Evolutionary conservation across 106 monocot genomes (phyloP).

Genomic region (Platanthera zijinensis): DNA sequence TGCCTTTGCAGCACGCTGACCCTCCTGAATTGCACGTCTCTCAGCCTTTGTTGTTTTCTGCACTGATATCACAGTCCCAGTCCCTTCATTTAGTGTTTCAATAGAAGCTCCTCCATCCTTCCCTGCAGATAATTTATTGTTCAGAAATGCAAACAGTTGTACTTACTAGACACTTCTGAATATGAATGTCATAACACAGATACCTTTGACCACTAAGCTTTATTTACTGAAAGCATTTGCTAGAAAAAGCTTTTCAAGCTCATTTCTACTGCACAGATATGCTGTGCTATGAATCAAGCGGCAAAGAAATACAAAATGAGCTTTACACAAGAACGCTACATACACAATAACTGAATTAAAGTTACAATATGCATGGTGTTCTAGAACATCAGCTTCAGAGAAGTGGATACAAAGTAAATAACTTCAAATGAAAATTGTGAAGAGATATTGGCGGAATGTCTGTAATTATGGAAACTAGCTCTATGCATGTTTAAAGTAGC

Average conservation of each 20-base stretch:
- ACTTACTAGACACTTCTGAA: background rate
- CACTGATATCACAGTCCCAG: constrained; percentile 27
- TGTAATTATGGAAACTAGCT: background rate
- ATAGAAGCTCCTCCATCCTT: constrained; percentile 25
- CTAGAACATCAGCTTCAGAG: background rate
- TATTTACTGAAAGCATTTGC: no score
- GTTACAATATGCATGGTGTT: background rate
- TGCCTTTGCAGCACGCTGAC: constrained; percentile 72
- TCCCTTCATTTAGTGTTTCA: constrained; percentile 34
- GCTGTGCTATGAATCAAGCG: background rate
- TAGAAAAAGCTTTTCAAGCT: no score
- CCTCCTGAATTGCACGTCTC: constrained; percentile 74
- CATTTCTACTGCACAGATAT: no score
- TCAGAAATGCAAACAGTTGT: background rate
- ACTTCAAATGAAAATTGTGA: background rate
- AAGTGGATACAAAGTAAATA: background rate
- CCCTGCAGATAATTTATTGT: constrained; percentile 25
- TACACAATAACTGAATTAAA: background rate
- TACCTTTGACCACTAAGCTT: no score
- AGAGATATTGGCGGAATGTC: background rate
- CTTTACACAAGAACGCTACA: background rate
- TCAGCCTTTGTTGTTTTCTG: constrained; percentile 71
- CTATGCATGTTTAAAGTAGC: background rate
- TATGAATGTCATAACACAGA: background rate
- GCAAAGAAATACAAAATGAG: background rate